These are phyloP conservation scores for Helicostylum pulchrum DNA, from an alignment of 192 early-diverging fungal species.

Conservation along the genomic window DNA sequence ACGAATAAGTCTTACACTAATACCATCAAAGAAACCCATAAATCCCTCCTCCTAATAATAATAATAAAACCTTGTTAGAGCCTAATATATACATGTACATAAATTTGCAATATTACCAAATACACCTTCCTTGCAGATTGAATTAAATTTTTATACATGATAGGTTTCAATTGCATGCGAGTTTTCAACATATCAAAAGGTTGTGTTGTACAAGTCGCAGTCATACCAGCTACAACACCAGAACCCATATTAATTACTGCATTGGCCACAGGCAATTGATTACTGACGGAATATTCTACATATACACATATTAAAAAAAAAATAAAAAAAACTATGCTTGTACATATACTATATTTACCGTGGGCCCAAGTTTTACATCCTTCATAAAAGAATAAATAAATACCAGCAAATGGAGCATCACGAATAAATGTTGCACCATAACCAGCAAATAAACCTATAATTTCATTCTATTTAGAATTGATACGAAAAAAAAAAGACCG, in stretches of 20 bases:
- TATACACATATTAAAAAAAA: neutral
- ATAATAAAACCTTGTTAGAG: neutral
- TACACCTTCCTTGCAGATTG: conserved; percentile 47
- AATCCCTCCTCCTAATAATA: conserved; percentile 61
- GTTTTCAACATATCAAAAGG: conserved; percentile 96
- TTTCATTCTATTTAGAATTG: neutral
- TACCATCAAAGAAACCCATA: conserved; percentile 79
- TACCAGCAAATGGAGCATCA: conserved; percentile 88
- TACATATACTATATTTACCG: conserved; percentile 28
- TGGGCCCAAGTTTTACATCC: conserved; percentile 55
- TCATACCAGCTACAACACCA: conserved; percentile 62
- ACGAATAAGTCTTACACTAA: conserved; percentile 73
- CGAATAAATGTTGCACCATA: conserved; percentile 83
- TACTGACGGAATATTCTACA: neutral
- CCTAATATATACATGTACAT: neutral
- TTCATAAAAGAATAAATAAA: conserved; percentile 90
- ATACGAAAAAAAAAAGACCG: neutral
- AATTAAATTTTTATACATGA: conserved; percentile 56
- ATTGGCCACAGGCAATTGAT: conserved; percentile 31
- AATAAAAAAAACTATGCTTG: neutral
- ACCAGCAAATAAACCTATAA: conserved; percentile 77
- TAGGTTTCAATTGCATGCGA: conserved; percentile 84
- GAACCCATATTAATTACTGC: conserved; percentile 36
- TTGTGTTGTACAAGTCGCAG: conserved; percentile 80
- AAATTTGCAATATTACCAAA: conserved; percentile 32